Conservation (phyloP, 2,329 filamentous ascomycete species). For the Pestalotiopsis sp. region DNA sequence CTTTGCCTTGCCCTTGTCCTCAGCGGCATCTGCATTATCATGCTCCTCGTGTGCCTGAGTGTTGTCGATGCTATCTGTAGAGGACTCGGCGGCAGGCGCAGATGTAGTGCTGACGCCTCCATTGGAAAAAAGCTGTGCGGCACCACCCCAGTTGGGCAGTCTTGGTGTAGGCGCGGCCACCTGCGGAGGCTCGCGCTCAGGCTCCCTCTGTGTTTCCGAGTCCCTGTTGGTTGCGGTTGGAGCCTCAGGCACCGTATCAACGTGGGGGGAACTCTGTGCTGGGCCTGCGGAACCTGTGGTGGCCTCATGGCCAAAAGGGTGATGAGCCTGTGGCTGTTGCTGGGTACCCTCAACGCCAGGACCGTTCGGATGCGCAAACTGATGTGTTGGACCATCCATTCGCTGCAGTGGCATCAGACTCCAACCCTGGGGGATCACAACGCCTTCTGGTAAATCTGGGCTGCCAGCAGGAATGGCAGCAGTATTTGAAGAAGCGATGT, state of each 20-base stretch:
- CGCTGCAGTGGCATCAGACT: conserved; percentile 64
- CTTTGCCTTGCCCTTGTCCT: conserved; percentile 27
- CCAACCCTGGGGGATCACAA: conserved; percentile 68
- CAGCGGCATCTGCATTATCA: conserved; percentile 20
- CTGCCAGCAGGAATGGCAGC: conserved; percentile 61
- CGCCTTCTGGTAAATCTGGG: conserved; percentile 62
- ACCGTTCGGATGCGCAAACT: neutral
- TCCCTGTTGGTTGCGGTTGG: conserved; percentile 6
- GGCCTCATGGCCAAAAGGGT: neutral
- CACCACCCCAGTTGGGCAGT: conserved; percentile 53
- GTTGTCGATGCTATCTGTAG: conserved; percentile 16
- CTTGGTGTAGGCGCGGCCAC: conserved; percentile 52
- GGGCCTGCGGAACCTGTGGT: neutral
- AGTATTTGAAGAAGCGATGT: conserved; percentile 47
- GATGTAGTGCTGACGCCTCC: conserved; percentile 20
- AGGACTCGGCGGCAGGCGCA: conserved; percentile 13
- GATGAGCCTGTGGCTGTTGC: neutral
- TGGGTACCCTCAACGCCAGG: neutral
- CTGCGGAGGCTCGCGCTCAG: conserved; percentile 28
- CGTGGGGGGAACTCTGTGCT: neutral
- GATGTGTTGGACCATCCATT: conserved; percentile 38
- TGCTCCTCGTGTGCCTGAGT: conserved; percentile 15
- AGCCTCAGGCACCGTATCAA: neutral
- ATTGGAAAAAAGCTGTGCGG: conserved; percentile 49
- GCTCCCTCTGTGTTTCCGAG: conserved; percentile 21